Conservation (phyloP, 2,329 filamentous ascomycete species). For the Tolypocladium tundrense region DNA sequence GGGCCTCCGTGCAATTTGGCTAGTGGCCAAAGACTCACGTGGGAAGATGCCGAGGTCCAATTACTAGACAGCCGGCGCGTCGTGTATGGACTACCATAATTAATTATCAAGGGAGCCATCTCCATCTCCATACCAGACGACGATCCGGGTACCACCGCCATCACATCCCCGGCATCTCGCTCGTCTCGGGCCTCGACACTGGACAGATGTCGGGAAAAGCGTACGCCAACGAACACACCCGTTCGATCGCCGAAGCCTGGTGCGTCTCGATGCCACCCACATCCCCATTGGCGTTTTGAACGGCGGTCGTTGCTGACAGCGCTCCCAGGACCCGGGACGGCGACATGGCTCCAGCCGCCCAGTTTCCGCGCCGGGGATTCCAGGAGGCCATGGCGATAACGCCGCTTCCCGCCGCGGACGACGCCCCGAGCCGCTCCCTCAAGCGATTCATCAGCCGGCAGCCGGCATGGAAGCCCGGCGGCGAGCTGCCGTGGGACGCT, state of each 20-base stretch:
- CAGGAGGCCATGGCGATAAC: conserved; percentile 18
- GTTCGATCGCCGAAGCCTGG: background rate
- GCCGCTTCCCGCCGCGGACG: conserved; percentile 10
- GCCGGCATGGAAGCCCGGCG: conserved; percentile 21
- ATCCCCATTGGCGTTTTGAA: background rate
- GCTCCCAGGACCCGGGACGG: conserved; percentile 1
- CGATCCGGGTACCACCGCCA: background rate
- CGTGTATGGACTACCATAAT: background rate
- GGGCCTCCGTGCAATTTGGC: background rate
- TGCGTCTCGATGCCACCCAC: background rate
- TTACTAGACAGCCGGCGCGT: background rate
- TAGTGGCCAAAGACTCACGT: background rate
- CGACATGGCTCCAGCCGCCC: background rate
- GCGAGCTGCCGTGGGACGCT: conserved; percentile 18
- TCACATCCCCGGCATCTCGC: background rate
- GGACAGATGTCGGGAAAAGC: background rate
- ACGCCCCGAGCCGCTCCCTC: background rate
- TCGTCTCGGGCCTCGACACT: no score
- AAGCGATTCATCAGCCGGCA: conserved; percentile 20
- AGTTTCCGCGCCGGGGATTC: conserved; percentile 15
- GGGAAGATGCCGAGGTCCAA: background rate
- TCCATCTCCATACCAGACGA: background rate
- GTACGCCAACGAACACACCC: background rate
- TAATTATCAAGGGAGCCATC: background rate
- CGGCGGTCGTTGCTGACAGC: background rate